Base-by-base conservation (phyloP, 345 rosid genomes). In the Syzygium grande region DNA sequence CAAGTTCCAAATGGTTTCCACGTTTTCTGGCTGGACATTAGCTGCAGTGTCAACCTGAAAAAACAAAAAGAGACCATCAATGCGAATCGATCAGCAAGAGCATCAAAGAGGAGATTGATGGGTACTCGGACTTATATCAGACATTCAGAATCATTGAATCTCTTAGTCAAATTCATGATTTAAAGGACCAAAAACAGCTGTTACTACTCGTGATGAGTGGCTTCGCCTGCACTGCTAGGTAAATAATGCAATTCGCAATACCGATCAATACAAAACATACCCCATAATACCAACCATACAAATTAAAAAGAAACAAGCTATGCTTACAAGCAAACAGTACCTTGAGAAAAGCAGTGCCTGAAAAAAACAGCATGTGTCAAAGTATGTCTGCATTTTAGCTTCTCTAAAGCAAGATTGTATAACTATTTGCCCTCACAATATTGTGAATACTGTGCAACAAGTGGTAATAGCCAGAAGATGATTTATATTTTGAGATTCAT, bases 21-120 rank as follows among this genome's bases (percentile, higher is more conserved):
- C 98, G 56, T 90, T 92, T 89, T 94, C 96, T 16, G 99, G 99
- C 87, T 98, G 99, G 84, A 98, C 96, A 89, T 98, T 98, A 34
- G 97, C 98, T 38, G 99, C 98, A 25, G 95, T 89, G 89, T 96
- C 99, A 88, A 95, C 98, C 99, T 96, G 93, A 86, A 52, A 86
- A 23, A n/a, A 51, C 53, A 14, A 29, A 11, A 59, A n/a, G n/a
- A 59, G 53, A 61, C 11, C 25, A 30, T 65, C 43, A 21, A 30
- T 2, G 83, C 13, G 25, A 84, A 41, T 46, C 14, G 13, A 86
- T 46, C 34, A 17, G 49, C 43, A 30, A 41, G 73, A 85, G 0
- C 56, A 85, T 55, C 41, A 43, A 43, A 27, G 52, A 59, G 78
- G 25, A 56, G 87, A 73, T 2, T 11, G 83, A 73, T 73, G 23